A percentile compares a stretch with the other conserved stretches of the same genome.
Evolutionary conservation across 2,329 filamentous ascomycete species (phyloP).

Genomic region (Epichloe scottii): DNA sequence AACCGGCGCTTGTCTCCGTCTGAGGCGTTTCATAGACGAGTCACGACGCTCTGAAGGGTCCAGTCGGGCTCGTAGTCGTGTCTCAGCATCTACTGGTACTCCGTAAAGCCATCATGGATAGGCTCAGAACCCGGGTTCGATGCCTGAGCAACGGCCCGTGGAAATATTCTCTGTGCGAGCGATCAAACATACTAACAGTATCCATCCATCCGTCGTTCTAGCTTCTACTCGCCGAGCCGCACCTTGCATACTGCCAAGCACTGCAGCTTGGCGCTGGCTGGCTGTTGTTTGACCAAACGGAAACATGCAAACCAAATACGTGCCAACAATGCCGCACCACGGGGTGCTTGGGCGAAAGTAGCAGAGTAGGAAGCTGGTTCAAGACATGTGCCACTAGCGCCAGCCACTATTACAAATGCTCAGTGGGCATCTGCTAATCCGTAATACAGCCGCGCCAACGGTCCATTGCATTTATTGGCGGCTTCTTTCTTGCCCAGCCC

Average conservation of each 20-base stretch:
- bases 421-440: too few relatives aligned
- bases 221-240: background rate
- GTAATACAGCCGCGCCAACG: too few relatives aligned
- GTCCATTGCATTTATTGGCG: background rate
- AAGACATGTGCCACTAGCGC: too few relatives aligned
- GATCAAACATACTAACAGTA: background rate
- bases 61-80: background rate
- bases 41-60: background rate
- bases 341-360: too few relatives aligned
- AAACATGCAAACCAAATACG: background rate
- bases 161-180: background rate
- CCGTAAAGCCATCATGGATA: too few relatives aligned
- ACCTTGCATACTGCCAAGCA: background rate
- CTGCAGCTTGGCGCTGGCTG: background rate
- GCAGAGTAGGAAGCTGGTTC: too few relatives aligned
- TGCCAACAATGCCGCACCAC: too few relatives aligned
- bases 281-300: background rate
- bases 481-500: background rate
- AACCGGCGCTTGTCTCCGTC: background rate
- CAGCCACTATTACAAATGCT: too few relatives aligned
- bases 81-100: background rate
- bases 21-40: slow-evolving; percentile 4
- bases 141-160: background rate
- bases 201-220: background rate
- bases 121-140: background rate